These are phyloP conservation scores for Calocybe cyanea DNA, from an alignment of 768 basidiomycete genomes.

Conservation along the genomic window DNA sequence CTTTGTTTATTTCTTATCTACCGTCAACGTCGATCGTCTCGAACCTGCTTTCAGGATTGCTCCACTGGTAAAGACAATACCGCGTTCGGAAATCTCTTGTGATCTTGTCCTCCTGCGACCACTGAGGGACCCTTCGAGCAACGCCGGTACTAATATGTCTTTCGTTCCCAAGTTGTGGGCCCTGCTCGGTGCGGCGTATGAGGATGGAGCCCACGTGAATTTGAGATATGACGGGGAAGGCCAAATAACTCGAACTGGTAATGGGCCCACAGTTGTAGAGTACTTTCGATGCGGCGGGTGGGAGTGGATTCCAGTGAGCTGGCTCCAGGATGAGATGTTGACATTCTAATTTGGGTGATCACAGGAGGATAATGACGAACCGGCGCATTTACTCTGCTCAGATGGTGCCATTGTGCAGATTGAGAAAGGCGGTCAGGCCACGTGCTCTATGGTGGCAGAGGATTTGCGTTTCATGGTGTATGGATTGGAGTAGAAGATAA, in stretches of 20 bases:
- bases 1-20: constrained; percentile 82
- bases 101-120: constrained; percentile 81
- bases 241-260: constrained; percentile 33
- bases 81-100: constrained; percentile 46
- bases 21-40: constrained; percentile 80
- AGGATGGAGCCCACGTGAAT: constrained; percentile 67
- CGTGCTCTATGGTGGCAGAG: constrained; percentile 39
- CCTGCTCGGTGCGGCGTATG: constrained; percentile 68
- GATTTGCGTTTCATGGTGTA: constrained; percentile 49
- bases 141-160: constrained; percentile 38
- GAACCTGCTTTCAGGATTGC: constrained; percentile 80
- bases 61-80: constrained; percentile 50
- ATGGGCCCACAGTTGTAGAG: constrained; percentile 63
- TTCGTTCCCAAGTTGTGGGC: constrained; percentile 54
- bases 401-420: constrained; percentile 75
- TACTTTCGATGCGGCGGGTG: constrained; percentile 76
- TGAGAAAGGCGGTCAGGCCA: constrained; percentile 53
- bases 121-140: constrained; percentile 46
- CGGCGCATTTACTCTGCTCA: constrained; percentile 71
- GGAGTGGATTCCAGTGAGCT: constrained; percentile 77
- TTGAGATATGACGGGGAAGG: constrained; percentile 51
- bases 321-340: neutral
- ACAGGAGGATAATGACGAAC: constrained; percentile 56
- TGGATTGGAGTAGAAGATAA: neutral
- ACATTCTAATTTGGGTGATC: constrained; percentile 6